Percentiles rank a stretch among this genome's conserved stretches.
Evolutionary conservation across 139 green algal genomes (phyloP).

Genomic region (Ettlia oleoabundans): DNA sequence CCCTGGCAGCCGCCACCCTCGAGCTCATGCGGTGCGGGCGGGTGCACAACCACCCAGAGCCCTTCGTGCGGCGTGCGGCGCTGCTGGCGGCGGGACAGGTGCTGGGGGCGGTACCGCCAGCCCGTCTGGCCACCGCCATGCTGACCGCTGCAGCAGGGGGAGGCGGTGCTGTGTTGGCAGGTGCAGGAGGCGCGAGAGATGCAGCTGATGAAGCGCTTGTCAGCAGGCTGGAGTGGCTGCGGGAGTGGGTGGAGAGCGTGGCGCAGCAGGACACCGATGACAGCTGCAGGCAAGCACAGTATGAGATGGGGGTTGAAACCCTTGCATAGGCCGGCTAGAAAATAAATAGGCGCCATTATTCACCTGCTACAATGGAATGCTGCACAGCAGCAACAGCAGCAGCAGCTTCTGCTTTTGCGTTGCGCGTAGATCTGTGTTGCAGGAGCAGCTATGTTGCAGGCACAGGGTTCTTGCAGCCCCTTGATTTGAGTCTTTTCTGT

Average conservation of each 20-base stretch:
- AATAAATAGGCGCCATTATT: too few relatives aligned
- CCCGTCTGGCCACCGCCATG: conserved; percentile 54
- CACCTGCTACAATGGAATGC: not conserved
- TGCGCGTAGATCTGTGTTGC: too few relatives aligned
- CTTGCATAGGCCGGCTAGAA: not conserved
- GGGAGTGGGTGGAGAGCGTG: conserved; percentile 34
- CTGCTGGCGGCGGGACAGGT: conserved; percentile 61
- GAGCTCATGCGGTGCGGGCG: conserved; percentile 67
- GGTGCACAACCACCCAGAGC: conserved; percentile 69
- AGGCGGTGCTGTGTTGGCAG: not conserved
- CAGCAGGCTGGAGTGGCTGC: conserved; percentile 63
- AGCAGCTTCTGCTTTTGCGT: too few relatives aligned
- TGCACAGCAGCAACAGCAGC: too few relatives aligned
- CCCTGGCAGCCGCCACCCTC: conserved; percentile 46
- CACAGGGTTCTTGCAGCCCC: not conserved
- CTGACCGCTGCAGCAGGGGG: conserved; percentile 54
- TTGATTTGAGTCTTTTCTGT: not conserved
- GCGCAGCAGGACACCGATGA: conserved; percentile 49
- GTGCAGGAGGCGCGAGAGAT: not conserved
- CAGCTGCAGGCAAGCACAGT: conserved; percentile 19
- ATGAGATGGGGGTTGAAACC: not conserved
- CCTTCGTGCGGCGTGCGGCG: conserved; percentile 69
- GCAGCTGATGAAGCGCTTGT: conserved; percentile 42
- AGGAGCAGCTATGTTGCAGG: not conserved
- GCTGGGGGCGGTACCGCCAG: conserved; percentile 26